Base-by-base conservation (phyloP, 345 rosid genomes). In the Rhizophora apiculata region DNA sequence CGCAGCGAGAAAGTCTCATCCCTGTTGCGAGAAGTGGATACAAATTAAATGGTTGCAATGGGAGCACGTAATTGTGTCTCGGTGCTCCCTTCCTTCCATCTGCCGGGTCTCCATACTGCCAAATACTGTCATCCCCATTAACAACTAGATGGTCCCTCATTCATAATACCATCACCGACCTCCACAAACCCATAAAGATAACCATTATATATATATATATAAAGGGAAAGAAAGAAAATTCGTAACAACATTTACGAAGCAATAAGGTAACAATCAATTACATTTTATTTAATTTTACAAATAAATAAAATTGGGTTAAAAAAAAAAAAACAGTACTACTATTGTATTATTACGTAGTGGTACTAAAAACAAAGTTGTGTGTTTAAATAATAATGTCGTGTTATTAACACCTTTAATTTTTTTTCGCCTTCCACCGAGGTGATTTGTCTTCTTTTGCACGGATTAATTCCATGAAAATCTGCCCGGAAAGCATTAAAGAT, bases 51-150 rank as follows among this genome's bases (percentile, higher is more conserved):
- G 87, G 85, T 72, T 76, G 72, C 46, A 76, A 82, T 67, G 86
- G 90, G 85, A 67, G 84, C 86, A 84, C 87, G 85, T 83, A 83
- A 70, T 61, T 75, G 65, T 75, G 43, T 68, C 62, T 76, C 61
- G 20, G 64, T 76, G 82, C 77, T 69, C 72, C 89, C 80, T 76
- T 79, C 69, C 87, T 82, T 64, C 89, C 83, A 68, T 85, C 87
- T 83, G 87, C 89, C 75, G 68, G 65, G 69, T 68, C 77, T 71
- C 74, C 51, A 63, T 58, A 60, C 74, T 60, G 68, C 70, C 65
- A 66, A 46, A n/a, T 60, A 22, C 63, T 61, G 68, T 65, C 63
- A 16, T 67, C 68, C 30, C 79, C 74, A 37, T 69, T 27, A 56
- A 67, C 70, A 0, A 3, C 66, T 57, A 31, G 46, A 78, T 81